Evolutionary conservation across 2,329 filamentous ascomycete genomes (phyloP).

Genomic region (Xenosphaeropsis pyriputrescens): DNA sequence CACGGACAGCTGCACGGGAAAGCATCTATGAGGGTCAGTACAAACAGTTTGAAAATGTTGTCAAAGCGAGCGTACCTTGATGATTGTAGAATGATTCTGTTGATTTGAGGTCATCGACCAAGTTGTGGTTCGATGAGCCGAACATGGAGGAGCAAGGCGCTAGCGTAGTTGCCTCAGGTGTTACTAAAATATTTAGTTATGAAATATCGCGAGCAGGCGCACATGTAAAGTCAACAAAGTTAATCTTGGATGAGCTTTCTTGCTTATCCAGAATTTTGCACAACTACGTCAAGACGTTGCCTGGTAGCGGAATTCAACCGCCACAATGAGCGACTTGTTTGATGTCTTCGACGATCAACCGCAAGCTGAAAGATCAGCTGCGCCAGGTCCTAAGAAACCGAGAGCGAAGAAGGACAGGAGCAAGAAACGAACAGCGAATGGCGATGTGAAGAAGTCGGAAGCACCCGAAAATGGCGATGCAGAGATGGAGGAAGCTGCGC

Average conservation of each 20-base stretch:
- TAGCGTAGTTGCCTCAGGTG: too few relatives aligned
- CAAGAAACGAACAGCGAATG: slow-evolving; percentile 81
- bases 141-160: slow-evolving; percentile 1
- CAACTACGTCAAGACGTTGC: background rate
- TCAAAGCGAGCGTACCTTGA: slow-evolving; percentile 1
- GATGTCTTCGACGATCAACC: slow-evolving; percentile 64
- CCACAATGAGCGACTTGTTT: slow-evolving; percentile 62
- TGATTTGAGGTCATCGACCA: background rate
- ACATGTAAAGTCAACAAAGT: too few relatives aligned
- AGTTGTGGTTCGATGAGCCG: slow-evolving; percentile 3
- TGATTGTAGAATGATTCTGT: slow-evolving; percentile 2
- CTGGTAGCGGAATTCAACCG: background rate
- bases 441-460: slow-evolving; percentile 49
- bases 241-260: too few relatives aligned
- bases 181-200: too few relatives aligned
- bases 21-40: slow-evolving; percentile 50
- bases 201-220: too few relatives aligned
- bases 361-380: slow-evolving; percentile 24
- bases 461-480: slow-evolving; percentile 48
- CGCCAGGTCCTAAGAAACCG: slow-evolving; percentile 20
- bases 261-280: too few relatives aligned
- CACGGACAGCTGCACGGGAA: slow-evolving; percentile 52
- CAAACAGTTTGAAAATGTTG: too few relatives aligned
- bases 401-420: slow-evolving; percentile 41
- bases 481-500: slow-evolving; percentile 32